Evolutionary conservation across 208 protist species (phyloP).

Genomic region (Acanthamoeba lenticulata): DNA sequence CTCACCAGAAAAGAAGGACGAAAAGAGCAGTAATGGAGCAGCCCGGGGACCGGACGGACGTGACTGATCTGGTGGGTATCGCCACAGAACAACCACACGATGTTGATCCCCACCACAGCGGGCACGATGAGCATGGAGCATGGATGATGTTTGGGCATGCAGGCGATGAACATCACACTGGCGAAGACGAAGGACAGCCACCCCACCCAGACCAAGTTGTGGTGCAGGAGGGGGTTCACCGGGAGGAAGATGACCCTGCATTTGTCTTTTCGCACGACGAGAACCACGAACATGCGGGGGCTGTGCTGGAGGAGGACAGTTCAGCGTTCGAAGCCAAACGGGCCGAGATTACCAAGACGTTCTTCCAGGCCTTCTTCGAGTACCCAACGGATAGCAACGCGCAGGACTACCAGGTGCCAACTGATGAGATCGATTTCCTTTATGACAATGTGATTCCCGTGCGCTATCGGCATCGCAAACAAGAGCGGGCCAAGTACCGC

Average conservation of each 20-base stretch:
- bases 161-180: neutral
- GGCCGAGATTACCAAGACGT: constrained; percentile 20
- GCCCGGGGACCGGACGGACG: neutral
- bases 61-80: neutral
- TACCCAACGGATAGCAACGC: neutral
- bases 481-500: constrained; percentile 6
- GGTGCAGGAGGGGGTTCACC: too few species aligned
- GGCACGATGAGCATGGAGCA: neutral
- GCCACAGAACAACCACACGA: neutral
- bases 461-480: neutral
- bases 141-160: neutral
- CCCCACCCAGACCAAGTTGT: too few species aligned
- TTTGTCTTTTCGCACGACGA: neutral
- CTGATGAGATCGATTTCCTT: constrained; percentile 32
- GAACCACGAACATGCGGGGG: neutral
- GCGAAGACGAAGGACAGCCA: neutral
- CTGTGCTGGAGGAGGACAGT: neutral
- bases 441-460: constrained; percentile 10
- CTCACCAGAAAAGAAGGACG: neutral
- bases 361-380: constrained; percentile 46
- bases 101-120: neutral
- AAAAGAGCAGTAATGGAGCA: neutral
- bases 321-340: neutral
- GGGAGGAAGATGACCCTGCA: too few species aligned
- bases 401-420: neutral